A percentile compares a stretch with the other conserved stretches of the same genome.
Conservation (phyloP, 2,329 filamentous ascomycete species). For the Anthostomella pinea region DNA sequence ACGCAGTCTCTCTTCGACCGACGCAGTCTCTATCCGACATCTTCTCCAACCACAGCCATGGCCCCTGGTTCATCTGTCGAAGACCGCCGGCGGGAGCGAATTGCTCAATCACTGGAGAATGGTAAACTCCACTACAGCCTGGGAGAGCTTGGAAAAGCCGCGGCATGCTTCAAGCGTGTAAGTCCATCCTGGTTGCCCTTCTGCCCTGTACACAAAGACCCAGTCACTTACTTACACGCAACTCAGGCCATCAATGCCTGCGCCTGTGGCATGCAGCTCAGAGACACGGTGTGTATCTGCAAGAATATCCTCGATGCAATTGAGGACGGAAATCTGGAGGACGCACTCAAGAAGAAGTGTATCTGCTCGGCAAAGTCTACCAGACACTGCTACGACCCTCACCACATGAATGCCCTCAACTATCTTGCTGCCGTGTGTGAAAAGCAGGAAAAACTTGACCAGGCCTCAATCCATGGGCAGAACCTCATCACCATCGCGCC, state of each 20-base stretch:
- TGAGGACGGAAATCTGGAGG: conserved; percentile 15
- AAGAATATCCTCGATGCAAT: conserved; percentile 21
- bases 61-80: too few species aligned
- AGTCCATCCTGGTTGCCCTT: too few species aligned
- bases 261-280: conserved; percentile 16
- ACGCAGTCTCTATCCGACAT: too few species aligned
- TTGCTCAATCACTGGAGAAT: too few species aligned
- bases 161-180: too few species aligned
- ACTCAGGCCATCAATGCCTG: conserved; percentile 20
- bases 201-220: too few species aligned
- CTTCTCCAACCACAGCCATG: too few species aligned
- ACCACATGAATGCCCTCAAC: conserved; percentile 26
- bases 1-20: too few species aligned
- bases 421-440: conserved; percentile 24
- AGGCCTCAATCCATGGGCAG: conserved; percentile 17
- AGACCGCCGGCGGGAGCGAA: too few species aligned
- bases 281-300: conserved; percentile 15
- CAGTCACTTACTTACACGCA: too few species aligned
- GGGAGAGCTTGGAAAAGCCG: too few species aligned
- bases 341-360: conserved; percentile 21
- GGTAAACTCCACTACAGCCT: too few species aligned
- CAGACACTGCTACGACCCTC: conserved; percentile 20
- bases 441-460: conserved; percentile 13
- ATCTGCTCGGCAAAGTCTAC: conserved; percentile 22
- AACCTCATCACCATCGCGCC: conserved; percentile 28